Evolutionary conservation across 2,329 filamentous ascomycete species (phyloP).

Genomic region (Pestalotiopsis sp.): DNA sequence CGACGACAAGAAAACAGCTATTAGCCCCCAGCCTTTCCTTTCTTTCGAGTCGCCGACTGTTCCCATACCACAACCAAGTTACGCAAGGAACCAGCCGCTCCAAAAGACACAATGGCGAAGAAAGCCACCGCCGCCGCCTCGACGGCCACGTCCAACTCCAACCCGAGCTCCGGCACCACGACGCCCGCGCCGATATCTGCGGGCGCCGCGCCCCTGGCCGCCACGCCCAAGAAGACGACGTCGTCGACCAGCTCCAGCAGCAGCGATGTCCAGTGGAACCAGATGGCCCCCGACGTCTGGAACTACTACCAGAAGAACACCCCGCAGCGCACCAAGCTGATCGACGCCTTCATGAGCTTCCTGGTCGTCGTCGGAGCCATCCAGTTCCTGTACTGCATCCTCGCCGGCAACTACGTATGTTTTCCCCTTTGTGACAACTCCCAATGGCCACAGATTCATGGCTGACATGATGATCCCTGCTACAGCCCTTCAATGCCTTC

Average conservation of each 20-base stretch:
- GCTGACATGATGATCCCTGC: background rate
- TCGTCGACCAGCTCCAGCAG: conserved; percentile 16
- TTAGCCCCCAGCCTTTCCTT: background rate
- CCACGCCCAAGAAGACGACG: conserved; percentile 16
- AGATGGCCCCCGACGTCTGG: conserved; percentile 72
- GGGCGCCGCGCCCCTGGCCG: conserved; percentile 11
- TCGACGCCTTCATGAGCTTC: conserved; percentile 90
- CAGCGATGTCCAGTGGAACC: conserved; percentile 41
- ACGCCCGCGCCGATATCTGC: conserved; percentile 20
- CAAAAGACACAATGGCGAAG: conserved; percentile 4
- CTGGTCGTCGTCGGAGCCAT: conserved; percentile 82
- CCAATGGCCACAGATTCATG: too few relatives aligned
- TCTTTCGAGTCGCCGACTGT: background rate
- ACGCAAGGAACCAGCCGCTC: background rate
- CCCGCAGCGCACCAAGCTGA: conserved; percentile 86
- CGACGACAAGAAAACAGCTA: background rate
- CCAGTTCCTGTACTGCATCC: conserved; percentile 90
- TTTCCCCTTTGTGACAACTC: background rate
- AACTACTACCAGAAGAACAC: conserved; percentile 79
- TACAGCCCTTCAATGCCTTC: conserved; percentile 96
- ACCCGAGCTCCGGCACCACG: conserved; percentile 12
- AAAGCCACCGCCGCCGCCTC: conserved; percentile 4
- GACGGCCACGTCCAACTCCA: conserved; percentile 10
- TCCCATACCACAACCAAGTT: background rate
- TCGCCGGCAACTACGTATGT: conserved; percentile 93